Evolutionary conservation across 2,329 filamentous ascomycete species (phyloP).

Genomic region (Claviceps capensis): DNA sequence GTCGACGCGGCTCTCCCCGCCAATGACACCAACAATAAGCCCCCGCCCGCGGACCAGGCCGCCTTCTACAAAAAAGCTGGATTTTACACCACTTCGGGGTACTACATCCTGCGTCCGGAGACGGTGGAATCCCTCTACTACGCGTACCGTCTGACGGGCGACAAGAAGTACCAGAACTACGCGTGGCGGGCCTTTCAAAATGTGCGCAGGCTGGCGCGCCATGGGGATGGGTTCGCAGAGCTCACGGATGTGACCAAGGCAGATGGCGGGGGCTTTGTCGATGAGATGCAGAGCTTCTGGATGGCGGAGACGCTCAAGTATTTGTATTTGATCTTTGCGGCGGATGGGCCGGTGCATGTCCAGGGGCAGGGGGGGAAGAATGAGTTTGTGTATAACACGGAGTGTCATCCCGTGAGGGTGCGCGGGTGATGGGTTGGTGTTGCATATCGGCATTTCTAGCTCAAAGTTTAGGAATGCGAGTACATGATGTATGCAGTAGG

Average conservation of each 20-base stretch:
- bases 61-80: constrained; percentile 53
- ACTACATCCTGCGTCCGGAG: constrained; percentile 64
- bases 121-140: constrained; percentile 80
- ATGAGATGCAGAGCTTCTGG: constrained; percentile 79
- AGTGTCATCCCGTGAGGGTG: constrained; percentile 29
- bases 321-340: constrained; percentile 55
- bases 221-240: constrained; percentile 52
- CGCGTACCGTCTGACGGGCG: constrained; percentile 66
- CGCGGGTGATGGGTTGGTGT: constrained; percentile 2
- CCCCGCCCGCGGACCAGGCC: constrained; percentile 29
- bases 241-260: constrained; percentile 51
- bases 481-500: background rate
- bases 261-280: constrained; percentile 45
- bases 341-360: constrained; percentile 42
- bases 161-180: constrained; percentile 68
- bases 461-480: no score
- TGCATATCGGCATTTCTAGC: no score
- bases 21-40: constrained; percentile 25
- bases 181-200: constrained; percentile 65
- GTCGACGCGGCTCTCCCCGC: constrained; percentile 24
- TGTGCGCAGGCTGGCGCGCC: constrained; percentile 50
- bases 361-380: constrained; percentile 35
- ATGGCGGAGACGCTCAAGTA: constrained; percentile 86
- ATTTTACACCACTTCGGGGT: constrained; percentile 51
- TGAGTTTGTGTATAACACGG: constrained; percentile 36